Evolutionary conservation across 2,329 filamentous ascomycete genomes (phyloP), one percentile per base, ranked within the genome.

Genomic region (Neophaeococcomyces mojaviensis): DNA sequence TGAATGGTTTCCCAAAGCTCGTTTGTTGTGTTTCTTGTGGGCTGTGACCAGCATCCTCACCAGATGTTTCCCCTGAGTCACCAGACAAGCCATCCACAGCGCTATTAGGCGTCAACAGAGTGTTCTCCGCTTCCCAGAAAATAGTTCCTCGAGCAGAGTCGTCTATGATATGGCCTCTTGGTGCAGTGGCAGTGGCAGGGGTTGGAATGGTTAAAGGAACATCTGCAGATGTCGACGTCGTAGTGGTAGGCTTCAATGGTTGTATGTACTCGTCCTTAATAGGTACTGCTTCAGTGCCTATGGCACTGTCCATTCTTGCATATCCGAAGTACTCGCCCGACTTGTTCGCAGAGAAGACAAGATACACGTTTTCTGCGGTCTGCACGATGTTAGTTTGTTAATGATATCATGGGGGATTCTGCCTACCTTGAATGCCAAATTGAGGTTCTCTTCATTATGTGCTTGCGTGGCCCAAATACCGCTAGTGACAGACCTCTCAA

Each of bases 321-420:
- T 94, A 96, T 16, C 90, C 90, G 66, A 92, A 96, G 61, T 96
- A 97, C 64, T 96, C 90, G 10, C 90, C 90, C 0, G 90, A 96
- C 60, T 96, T 96, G 65, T 97, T 97, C 10, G 90, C 90, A 1
- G 90, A 97, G 64, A 97, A 97, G 12, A 97, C 79, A 24, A 97
- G 72, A 59, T 89, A 96, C 1, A 97, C 89, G 58, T 84, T 86
- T 44, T 94, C 86, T 12, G 82, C 79, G 8, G 73, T 71, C 88
- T 94, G 50, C 40, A 49, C 10, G 32, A 44, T 38, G 51, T 57
- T 40, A 56, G 50, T 39, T 13, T 32, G 7, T 24, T 4, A 35
- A 41, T 32, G 19, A 33, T 40, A 47, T 3, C 28, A 18, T 39
- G 30, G 19, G 28, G 20, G 1, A 15, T 8, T 7, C 10, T n/a